Evolutionary conservation across 129 eudicot species (phyloP).

Genomic region (Mikania micrantha): DNA sequence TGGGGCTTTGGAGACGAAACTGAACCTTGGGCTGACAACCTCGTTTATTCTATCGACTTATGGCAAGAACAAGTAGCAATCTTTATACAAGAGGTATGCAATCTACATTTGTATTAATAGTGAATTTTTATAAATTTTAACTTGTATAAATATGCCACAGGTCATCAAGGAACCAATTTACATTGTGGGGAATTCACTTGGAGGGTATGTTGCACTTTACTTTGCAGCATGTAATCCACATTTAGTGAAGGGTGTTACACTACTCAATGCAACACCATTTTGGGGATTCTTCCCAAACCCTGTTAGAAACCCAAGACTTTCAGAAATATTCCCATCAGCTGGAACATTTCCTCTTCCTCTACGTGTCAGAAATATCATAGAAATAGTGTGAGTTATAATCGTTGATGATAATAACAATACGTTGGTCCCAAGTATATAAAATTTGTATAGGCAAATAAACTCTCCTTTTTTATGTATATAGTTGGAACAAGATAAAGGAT

Average conservation of each 20-base stretch:
- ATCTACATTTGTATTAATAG: too few species aligned
- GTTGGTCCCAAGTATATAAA: neutral
- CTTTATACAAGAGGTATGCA: slow-evolving; percentile 72
- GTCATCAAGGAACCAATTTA: slow-evolving; percentile 91
- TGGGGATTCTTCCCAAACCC: slow-evolving; percentile 99
- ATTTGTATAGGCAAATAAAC: neutral
- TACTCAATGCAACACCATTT: slow-evolving; percentile 94
- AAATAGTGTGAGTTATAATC: slow-evolving; percentile 54
- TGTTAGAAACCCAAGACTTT: slow-evolving; percentile 55
- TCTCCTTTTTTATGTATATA: slow-evolving; percentile 21
- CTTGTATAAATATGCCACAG: slow-evolving; percentile 33
- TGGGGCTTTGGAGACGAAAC: slow-evolving; percentile 91
- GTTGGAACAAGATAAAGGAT: slow-evolving; percentile 92
- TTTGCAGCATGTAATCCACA: slow-evolving; percentile 71
- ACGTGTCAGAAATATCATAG: slow-evolving; percentile 49
- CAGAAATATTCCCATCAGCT: slow-evolving; percentile 80
- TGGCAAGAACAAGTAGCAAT: slow-evolving; percentile 86
- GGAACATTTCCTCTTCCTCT: slow-evolving; percentile 93
- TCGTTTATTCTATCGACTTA: slow-evolving; percentile 71
- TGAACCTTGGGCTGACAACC: slow-evolving; percentile 79
- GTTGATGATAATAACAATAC: neutral
- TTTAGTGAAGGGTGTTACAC: slow-evolving; percentile 78
- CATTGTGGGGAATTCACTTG: slow-evolving; percentile 87
- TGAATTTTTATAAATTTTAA: neutral
- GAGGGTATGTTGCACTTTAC: slow-evolving; percentile 83